Base-by-base conservation (phyloP, 768 basidiomycete species). In the Boletellus sp. region DNA sequence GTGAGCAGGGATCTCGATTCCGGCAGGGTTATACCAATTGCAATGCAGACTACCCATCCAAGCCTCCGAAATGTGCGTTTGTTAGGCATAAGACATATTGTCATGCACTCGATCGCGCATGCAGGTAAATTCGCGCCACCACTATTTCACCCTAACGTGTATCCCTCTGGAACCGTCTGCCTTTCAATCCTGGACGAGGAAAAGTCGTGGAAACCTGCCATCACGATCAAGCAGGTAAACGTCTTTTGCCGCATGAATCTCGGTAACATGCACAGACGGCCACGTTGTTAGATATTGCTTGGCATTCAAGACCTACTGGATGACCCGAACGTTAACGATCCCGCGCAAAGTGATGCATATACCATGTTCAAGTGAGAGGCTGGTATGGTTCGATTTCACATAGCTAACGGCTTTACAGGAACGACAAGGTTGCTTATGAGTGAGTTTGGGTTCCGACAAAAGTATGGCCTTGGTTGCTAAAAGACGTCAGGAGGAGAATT, bases 161-260 rank as follows among this genome's bases (percentile, higher is more conserved):
- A 97, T 65, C 96, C 96, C 1, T 98, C 95, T 26, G 96, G 96
- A 22, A 99, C 96, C 17, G 94, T 98, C 40, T 98, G 95, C 68
- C 76, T 99, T 24, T 97, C 94, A 11, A 99, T 99, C 63, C 72
- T 99, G 47, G 95, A 98, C 63, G 96, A 99, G 66, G 96, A 99
- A 71, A 98, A 99, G 68, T 87, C 86, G 1, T 99, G 96, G 96
- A 97, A 97, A 66, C 94, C 96, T 22, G 90, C 94, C 7, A 97
- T 99, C 60, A 98, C 96, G 2, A 94, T 99, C 72, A 99, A 98
- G 70, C 96, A 98, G 79, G 95, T 89, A 10, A 28, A 22, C 34
- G 72, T 56, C 31, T 48, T 38, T 52, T 12, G n/a, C 12, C 37
- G 28, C 33, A 12, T 20, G 13, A 46, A 26, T 19, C 3, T 34